phyloP scores from a whole-genome alignment of 176 grass and related monocot genomes.

The Rhipidocladum racemiflorum region DNA sequence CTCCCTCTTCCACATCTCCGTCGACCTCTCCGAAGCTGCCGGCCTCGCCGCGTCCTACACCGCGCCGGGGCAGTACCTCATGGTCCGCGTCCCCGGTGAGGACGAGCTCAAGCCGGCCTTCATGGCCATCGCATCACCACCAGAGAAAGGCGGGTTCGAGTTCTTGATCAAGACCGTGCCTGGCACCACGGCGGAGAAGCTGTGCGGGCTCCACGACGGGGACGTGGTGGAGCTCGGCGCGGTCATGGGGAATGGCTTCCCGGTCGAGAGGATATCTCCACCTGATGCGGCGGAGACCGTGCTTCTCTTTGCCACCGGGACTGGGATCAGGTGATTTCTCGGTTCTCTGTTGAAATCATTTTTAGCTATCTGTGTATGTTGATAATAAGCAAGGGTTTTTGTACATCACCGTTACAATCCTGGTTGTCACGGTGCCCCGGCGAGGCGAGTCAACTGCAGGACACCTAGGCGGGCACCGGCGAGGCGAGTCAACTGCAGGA shows the following conservation, averaged over 20 bases:
- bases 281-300: slow-evolving; percentile 45
- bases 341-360: neutral
- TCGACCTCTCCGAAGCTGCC: slow-evolving; percentile 64
- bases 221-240: slow-evolving; percentile 75
- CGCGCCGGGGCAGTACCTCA: slow-evolving; percentile 63
- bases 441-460: no score
- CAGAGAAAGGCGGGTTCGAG: slow-evolving; percentile 40
- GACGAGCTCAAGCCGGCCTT: slow-evolving; percentile 51
- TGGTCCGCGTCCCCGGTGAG: slow-evolving; percentile 54
- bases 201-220: slow-evolving; percentile 57
- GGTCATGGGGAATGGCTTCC: slow-evolving; percentile 75
- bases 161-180: slow-evolving; percentile 73
- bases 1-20: slow-evolving; percentile 51
- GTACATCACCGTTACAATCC: no score
- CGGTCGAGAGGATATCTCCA: slow-evolving; percentile 48
- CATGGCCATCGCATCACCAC: slow-evolving; percentile 77
- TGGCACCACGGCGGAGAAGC: slow-evolving; percentile 55
- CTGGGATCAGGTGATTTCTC: slow-evolving; percentile 69
- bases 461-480: no score
- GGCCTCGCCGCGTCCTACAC: slow-evolving; percentile 43
- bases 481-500: no score
- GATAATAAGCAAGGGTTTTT: neutral
- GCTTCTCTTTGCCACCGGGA: slow-evolving; percentile 81
- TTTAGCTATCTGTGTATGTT: neutral
- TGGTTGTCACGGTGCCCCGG: no score